A percentile compares a stretch with the other conserved stretches of the same genome.
phyloP scores from a whole-genome alignment of 2,329 filamentous ascomycete genomes.

The Pseudogymnoascus sp. region DNA sequence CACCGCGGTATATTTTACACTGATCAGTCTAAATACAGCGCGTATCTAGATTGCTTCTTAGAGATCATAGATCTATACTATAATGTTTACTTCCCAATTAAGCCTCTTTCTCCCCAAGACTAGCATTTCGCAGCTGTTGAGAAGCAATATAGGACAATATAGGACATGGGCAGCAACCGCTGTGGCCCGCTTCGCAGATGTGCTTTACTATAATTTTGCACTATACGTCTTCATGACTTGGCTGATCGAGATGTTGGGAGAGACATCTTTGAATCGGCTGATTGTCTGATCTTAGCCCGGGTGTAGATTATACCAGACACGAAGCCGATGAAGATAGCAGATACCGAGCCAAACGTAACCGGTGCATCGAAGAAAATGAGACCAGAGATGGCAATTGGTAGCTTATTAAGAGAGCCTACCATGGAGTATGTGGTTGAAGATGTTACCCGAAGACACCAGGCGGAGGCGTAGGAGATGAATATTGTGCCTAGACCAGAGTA shows the following conservation, averaged over 20 bases:
- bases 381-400: constrained; percentile 81
- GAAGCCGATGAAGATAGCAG: constrained; percentile 80
- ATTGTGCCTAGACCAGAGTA: constrained; percentile 83
- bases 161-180: too few relatives aligned
- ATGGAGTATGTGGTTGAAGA: constrained; percentile 94
- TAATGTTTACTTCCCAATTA: too few relatives aligned
- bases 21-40: too few relatives aligned
- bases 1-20: too few relatives aligned
- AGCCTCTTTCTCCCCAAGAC: too few relatives aligned
- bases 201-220: too few relatives aligned
- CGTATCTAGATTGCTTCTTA: too few relatives aligned
- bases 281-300: constrained; percentile 75
- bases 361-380: constrained; percentile 89
- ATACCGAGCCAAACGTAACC: constrained; percentile 78
- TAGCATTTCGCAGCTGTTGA: constrained; percentile 41
- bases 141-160: too few relatives aligned
- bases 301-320: constrained; percentile 82
- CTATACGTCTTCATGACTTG: constrained; percentile 54
- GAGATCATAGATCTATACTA: too few relatives aligned
- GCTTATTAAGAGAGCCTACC: constrained; percentile 95
- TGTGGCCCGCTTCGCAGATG: too few relatives aligned
- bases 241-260: constrained; percentile 56
- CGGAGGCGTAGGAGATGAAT: constrained; percentile 96
- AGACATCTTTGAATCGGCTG: constrained; percentile 54
- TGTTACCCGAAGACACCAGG: constrained; percentile 92